These are phyloP conservation scores for Pythium rhizo-oryzae DNA, from an alignment of 352 stramenopile genomes.

Conservation along the genomic window DNA sequence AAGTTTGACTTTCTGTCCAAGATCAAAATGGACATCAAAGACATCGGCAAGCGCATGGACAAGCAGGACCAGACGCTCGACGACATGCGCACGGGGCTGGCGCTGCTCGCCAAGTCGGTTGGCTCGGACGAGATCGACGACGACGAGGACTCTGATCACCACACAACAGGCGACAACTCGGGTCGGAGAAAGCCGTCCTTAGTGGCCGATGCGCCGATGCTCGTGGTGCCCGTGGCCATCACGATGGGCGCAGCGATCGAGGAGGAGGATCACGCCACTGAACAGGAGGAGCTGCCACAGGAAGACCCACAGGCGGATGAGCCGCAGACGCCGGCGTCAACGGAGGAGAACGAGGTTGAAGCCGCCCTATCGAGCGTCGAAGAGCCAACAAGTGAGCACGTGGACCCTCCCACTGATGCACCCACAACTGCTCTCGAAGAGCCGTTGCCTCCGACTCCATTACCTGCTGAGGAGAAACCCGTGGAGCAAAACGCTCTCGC, in stretches of 20 bases:
- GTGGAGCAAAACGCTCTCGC: background rate
- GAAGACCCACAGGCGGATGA: background rate
- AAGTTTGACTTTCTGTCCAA: conserved; percentile 72
- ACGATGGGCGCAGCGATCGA: conserved; percentile 4
- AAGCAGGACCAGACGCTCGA: conserved; percentile 65
- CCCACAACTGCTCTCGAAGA: background rate
- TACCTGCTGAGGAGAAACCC: background rate
- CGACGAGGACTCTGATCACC: conserved; percentile 35
- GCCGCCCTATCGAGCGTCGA: background rate
- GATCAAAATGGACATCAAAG: conserved; percentile 79
- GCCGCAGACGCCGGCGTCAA: background rate
- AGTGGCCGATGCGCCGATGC: background rate
- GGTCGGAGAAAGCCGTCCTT: background rate
- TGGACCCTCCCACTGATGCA: background rate
- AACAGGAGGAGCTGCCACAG: background rate
- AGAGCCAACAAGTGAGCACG: background rate
- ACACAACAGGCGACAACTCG: background rate
- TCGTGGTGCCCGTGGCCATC: background rate
- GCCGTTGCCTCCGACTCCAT: background rate
- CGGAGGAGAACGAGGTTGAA: background rate
- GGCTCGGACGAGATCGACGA: conserved; percentile 65
- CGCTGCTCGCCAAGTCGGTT: conserved; percentile 65
- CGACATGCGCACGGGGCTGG: conserved; percentile 57
- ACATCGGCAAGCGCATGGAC: conserved; percentile 53
- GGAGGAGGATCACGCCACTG: conserved; percentile 3